A percentile compares a stretch with the other conserved stretches of the same genome.
These are phyloP conservation scores for Eurotiales sp. DNA, from an alignment of 2,329 filamentous ascomycete genomes.

Conservation along the genomic window DNA sequence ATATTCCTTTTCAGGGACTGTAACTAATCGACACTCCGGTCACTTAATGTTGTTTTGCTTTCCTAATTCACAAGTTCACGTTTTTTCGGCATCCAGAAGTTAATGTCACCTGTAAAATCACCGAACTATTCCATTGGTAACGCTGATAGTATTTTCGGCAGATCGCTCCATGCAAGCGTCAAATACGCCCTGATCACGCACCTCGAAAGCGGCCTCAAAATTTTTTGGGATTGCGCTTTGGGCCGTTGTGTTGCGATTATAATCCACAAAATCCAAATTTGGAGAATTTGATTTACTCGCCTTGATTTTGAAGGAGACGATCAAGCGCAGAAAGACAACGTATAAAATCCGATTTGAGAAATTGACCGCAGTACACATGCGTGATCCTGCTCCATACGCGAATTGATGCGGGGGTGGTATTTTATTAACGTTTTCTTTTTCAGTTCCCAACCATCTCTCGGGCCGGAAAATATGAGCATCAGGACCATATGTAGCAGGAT, in stretches of 20 bases:
- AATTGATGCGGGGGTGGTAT: slow-evolving; percentile 20
- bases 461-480: slow-evolving; percentile 11
- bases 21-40: no score
- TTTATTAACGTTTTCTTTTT: slow-evolving; percentile 1
- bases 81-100: not conserved
- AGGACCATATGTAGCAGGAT: slow-evolving; percentile 8
- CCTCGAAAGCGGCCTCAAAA: slow-evolving; percentile 15
- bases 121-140: not conserved
- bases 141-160: not conserved
- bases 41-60: not conserved
- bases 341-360: slow-evolving; percentile 22
- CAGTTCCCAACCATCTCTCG: slow-evolving; percentile 10
- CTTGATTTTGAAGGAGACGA: slow-evolving; percentile 19
- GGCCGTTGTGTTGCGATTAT: slow-evolving; percentile 20
- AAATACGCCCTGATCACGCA: not conserved
- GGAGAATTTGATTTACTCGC: slow-evolving; percentile 9
- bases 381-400: slow-evolving; percentile 19
- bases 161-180: not conserved
- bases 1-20: no score
- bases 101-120: not conserved
- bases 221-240: slow-evolving; percentile 15
- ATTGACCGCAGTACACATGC: slow-evolving; percentile 21
- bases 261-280: slow-evolving; percentile 17
- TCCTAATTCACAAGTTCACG: not conserved
- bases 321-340: slow-evolving; percentile 20